Evolutionary conservation across 176 grass and related monocot species (phyloP).

Genomic region (Hordeum marinum): DNA sequence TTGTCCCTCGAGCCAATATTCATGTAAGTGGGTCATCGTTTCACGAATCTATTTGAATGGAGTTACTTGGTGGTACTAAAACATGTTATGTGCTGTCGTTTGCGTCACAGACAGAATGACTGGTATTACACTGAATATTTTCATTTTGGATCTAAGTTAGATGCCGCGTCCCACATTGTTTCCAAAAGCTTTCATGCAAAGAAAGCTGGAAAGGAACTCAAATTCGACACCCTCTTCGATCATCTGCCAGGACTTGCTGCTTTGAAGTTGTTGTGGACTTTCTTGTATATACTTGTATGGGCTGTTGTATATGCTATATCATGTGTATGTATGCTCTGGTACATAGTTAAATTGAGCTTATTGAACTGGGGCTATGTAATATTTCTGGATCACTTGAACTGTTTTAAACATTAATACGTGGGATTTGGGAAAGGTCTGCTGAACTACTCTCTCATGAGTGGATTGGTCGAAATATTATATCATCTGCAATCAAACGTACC

Average conservation of each 20-base stretch:
- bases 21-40: conserved; percentile 53
- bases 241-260: background rate
- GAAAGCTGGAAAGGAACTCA: background rate
- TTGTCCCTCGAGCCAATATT: conserved; percentile 86
- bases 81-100: conserved; percentile 17
- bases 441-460: background rate
- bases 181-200: background rate
- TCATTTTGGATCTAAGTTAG: background rate
- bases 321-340: background rate
- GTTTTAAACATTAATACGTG: background rate
- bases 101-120: background rate
- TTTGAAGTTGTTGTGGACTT: background rate
- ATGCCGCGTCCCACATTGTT: background rate
- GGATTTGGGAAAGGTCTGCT: background rate
- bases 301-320: conserved; percentile 1
- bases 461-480: background rate
- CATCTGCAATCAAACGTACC: background rate
- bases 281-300: background rate
- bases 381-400: conserved; percentile 8
- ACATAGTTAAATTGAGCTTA: background rate
- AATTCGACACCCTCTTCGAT: conserved; percentile 5
- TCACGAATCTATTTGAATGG: background rate
- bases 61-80: conserved; percentile 11
- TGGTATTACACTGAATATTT: background rate
- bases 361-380: background rate